These are phyloP conservation scores for Thinopyrum elongatum DNA, from an alignment of 176 grass and related monocot genomes.

Conservation along the genomic window DNA sequence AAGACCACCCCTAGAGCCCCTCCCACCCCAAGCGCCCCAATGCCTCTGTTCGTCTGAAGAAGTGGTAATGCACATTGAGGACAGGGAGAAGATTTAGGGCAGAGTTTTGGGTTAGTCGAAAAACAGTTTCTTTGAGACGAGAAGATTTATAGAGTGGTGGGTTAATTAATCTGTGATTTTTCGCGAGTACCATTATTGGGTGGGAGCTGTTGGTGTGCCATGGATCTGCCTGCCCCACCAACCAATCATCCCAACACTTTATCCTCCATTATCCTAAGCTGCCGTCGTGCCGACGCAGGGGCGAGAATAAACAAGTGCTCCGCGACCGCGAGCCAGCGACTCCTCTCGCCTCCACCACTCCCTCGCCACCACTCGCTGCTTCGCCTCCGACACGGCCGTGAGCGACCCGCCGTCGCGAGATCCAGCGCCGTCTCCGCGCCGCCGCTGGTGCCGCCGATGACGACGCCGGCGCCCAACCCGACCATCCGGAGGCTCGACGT, in stretches of 20 bases:
- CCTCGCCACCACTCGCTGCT: conserved; percentile 23
- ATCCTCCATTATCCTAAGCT: conserved; percentile 36
- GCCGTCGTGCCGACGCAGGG: conserved; percentile 21
- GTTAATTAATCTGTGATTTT: conserved; percentile 12
- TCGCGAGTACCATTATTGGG: neutral
- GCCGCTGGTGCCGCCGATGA: conserved; percentile 19
- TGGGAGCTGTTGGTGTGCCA: neutral
- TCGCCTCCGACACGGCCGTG: neutral
- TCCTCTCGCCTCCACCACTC: conserved; percentile 11
- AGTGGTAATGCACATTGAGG: neutral
- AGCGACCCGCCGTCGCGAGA: conserved; percentile 17
- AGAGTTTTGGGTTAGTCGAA: neutral
- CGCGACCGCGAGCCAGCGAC: conserved; percentile 8
- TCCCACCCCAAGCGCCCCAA: neutral
- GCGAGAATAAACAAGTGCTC: conserved; percentile 41
- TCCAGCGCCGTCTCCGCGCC: conserved; percentile 41
- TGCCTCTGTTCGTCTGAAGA: neutral
- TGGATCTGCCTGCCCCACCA: conserved; percentile 59
- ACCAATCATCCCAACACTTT: conserved; percentile 26
- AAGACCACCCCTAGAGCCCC: conserved; percentile 2
- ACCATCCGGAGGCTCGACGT: conserved; percentile 85
- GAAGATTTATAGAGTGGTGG: too few relatives aligned
- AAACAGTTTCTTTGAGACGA: neutral
- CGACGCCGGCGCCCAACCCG: conserved; percentile 33
- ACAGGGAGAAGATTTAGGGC: neutral